Evolutionary conservation across 305 asterid species (phyloP), one percentile per base, ranked within the genome.

Genomic region (Fraxinus baroniana): DNA sequence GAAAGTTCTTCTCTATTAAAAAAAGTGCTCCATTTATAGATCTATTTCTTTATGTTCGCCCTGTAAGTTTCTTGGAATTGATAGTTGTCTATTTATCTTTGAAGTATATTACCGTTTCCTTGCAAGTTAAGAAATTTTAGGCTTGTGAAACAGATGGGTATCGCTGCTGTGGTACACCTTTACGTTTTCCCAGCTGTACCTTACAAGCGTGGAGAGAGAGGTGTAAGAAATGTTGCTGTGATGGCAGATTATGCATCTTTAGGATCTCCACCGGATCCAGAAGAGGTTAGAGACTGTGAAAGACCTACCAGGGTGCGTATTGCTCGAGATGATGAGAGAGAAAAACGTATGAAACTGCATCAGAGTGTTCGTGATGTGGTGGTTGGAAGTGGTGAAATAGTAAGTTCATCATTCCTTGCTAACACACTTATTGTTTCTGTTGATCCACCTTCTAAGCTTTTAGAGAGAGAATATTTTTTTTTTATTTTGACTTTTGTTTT

Each of bases 151-250:
- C 92, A 95, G 98, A 95, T 95, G 99, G 99, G 99, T 74, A 62
- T 95, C 83, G 99, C 99, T 88, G 98, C 99, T 84, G 90, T 95
- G 84, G 97, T 95, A 78, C 99, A 95, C 89, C 95, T 95, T 70
- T 93, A 91, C 85, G 98, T 91, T 79, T 95, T 95, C 91, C 98
- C 99, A 30, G 98, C 99, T 36, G 88, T 75, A 68, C 98, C 99
- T 82, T 95, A 95, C 87, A 93, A 93, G 86, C 97, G 91, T 83
- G 98, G 99, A 75, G 99, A 95, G 90, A 91, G 99, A 87, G 92
- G 99, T 87, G 97, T 90, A 15, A 92, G 96, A 74, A 95, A 94
- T 86, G 98, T 94, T 46, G 90, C 98, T 78, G 99, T 95, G 85
- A 84, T 95, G 93, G 83, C 97, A 71, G 97, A 95, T 80, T 95